A percentile compares a stretch with the other conserved stretches of the same genome.
Evolutionary conservation across 768 basidiomycete genomes (phyloP).

Genomic region (Lenzites betulinus): DNA sequence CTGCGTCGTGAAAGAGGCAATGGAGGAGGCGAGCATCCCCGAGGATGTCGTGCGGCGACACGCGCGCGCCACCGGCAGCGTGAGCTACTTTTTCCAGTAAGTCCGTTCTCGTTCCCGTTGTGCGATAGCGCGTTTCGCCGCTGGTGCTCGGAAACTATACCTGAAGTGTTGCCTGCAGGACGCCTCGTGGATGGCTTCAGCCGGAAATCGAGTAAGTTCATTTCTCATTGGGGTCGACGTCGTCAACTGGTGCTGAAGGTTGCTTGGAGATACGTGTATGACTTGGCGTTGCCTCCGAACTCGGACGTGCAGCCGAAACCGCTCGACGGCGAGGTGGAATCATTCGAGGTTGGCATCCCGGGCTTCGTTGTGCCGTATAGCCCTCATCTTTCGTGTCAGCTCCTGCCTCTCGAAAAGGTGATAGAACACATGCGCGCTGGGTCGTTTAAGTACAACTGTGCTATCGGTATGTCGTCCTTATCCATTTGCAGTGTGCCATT

Average conservation of each 20-base stretch:
- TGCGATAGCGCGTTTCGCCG: too few relatives aligned
- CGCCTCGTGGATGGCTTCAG: slow-evolving; percentile 75
- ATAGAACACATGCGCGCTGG: slow-evolving; percentile 63
- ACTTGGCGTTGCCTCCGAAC: slow-evolving; percentile 66
- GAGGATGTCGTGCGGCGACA: slow-evolving; percentile 62
- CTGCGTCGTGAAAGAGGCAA: slow-evolving; percentile 84
- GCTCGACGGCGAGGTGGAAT: slow-evolving; percentile 92
- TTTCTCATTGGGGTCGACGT: neutral
- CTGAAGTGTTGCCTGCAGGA: slow-evolving; percentile 37
- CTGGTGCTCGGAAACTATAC: too few relatives aligned
- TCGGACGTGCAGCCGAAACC: slow-evolving; percentile 62
- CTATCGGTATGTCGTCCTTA: slow-evolving; percentile 55
- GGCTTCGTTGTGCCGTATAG: neutral
- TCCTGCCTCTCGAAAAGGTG: slow-evolving; percentile 65
- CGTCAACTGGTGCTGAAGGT: neutral
- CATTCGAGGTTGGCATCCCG: slow-evolving; percentile 67
- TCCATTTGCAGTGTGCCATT: neutral
- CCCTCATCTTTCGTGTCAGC: slow-evolving; percentile 40
- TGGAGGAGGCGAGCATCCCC: slow-evolving; percentile 87
- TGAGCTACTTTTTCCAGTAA: slow-evolving; percentile 84
- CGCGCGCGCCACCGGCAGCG: slow-evolving; percentile 61
- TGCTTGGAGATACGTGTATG: slow-evolving; percentile 73
- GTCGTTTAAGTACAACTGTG: slow-evolving; percentile 93
- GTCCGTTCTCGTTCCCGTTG: slow-evolving; percentile 9
- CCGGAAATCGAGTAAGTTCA: slow-evolving; percentile 79